Evolutionary conservation across 371 early-diverging fungal species (phyloP).

Genomic region (Apophysomyces ossiformis): DNA sequence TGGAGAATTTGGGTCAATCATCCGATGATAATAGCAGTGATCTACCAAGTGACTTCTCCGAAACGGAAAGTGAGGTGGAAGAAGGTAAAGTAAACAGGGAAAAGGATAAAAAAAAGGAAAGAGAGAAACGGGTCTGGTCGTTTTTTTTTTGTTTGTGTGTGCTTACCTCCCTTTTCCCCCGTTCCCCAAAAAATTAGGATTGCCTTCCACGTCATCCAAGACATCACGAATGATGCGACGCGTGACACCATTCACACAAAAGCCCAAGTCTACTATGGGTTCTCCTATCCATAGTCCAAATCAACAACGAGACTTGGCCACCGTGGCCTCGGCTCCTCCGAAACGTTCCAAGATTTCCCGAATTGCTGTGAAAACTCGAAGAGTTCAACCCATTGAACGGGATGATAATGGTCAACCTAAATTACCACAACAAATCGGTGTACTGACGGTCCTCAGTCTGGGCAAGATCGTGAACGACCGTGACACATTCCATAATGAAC

Average conservation of each 20-base stretch:
- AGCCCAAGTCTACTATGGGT: constrained; percentile 4
- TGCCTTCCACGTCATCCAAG: constrained; percentile 17
- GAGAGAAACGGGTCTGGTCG: constrained; percentile 16
- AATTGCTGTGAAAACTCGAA: constrained; percentile 37
- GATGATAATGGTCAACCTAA: constrained; percentile 73
- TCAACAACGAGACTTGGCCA: constrained; percentile 32
- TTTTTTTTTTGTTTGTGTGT: neutral
- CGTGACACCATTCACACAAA: constrained; percentile 18
- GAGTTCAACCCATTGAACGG: constrained; percentile 65
- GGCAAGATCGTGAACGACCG: constrained; percentile 80
- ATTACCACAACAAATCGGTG: constrained; percentile 83
- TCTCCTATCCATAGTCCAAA: constrained; percentile 14
- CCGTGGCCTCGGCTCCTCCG: constrained; percentile 55
- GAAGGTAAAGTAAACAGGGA: constrained; percentile 27
- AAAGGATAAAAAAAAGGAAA: neutral
- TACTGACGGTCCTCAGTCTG: constrained; percentile 73
- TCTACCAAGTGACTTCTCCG: constrained; percentile 38
- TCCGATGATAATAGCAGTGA: constrained; percentile 50
- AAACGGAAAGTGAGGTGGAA: constrained; percentile 26
- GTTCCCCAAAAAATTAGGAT: neutral
- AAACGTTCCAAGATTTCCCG: constrained; percentile 47
- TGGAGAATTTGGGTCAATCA: constrained; percentile 30
- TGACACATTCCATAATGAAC: constrained; percentile 84
- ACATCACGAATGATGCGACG: constrained; percentile 16
- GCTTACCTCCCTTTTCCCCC: neutral